phyloP scores from a whole-genome alignment of 2,329 filamentous ascomycete genomes.

The Lasiodiplodia theobromae region DNA sequence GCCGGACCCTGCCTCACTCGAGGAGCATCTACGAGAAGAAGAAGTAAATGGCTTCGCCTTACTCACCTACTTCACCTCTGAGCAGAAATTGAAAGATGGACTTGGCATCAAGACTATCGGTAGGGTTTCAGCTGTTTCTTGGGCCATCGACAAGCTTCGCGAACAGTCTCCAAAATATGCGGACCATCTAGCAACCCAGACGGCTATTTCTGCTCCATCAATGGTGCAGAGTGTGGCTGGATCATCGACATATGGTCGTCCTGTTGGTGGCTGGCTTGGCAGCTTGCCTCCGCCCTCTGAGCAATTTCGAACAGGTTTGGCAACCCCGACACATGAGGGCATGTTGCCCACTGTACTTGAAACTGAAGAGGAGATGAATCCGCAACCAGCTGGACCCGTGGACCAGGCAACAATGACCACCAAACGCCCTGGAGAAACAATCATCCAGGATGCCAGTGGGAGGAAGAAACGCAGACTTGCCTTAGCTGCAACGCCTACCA shows the following conservation, averaged over 20 bases:
- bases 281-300: conserved; percentile 30
- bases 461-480: conserved; percentile 45
- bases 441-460: conserved; percentile 39
- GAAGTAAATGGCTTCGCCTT: conserved; percentile 71
- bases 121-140: conserved; percentile 64
- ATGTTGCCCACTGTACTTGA: neutral
- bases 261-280: neutral
- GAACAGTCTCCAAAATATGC: conserved; percentile 60
- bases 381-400: neutral
- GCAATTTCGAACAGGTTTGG: neutral
- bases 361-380: neutral
- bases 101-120: conserved; percentile 65
- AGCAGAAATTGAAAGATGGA: conserved; percentile 58
- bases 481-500: conserved; percentile 34
- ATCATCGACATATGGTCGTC: conserved; percentile 1
- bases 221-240: neutral
- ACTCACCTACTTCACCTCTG: conserved; percentile 61
- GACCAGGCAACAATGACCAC: neutral
- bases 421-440: conserved; percentile 34
- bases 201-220: conserved; percentile 2
- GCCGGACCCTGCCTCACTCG: conserved; percentile 62
- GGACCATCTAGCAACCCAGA: conserved; percentile 18
- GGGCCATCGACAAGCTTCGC: conserved; percentile 65
- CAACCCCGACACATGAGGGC: neutral
- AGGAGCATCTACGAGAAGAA: conserved; percentile 64